A percentile compares a stretch with the other conserved stretches of the same genome.
Evolutionary conservation across 441 rosid species (phyloP).

Genomic region (Populus trichocarpa): DNA sequence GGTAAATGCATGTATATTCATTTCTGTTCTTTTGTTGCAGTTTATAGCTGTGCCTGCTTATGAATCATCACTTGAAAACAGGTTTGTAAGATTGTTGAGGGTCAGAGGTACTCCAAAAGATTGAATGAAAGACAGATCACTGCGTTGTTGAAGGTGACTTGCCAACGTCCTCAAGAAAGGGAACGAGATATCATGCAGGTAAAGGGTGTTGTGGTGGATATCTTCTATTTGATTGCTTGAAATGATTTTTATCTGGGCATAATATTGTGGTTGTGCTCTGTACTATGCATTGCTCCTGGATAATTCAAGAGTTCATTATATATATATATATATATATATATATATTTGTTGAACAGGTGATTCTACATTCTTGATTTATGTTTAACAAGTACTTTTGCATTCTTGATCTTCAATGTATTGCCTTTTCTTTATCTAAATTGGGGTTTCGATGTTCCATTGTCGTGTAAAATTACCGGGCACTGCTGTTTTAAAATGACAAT

Average conservation of each 20-base stretch:
- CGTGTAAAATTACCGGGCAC: not conserved
- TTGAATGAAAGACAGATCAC: slow-evolving; percentile 89
- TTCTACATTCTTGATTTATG: not conserved
- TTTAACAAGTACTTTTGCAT: not conserved
- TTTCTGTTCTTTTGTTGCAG: not conserved
- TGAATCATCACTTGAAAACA: slow-evolving; percentile 20
- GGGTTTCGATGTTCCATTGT: not conserved
- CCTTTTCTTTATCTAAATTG: not conserved
- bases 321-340: rapidly evolving
- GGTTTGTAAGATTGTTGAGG: slow-evolving; percentile 97
- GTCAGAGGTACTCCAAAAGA: slow-evolving; percentile 88
- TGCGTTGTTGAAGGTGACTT: slow-evolving; percentile 81
- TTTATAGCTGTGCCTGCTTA: slow-evolving; percentile 3
- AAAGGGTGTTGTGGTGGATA: not conserved
- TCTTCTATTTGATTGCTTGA: not conserved
- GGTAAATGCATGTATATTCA: slow-evolving; percentile 14
- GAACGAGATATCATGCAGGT: slow-evolving; percentile 80
- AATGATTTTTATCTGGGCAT: not conserved
- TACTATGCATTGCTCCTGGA: not conserved
- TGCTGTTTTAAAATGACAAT: not conserved
- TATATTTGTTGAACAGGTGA: no score
- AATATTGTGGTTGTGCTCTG: not conserved
- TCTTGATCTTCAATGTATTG: not conserved
- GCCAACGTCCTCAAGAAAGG: slow-evolving; percentile 82
- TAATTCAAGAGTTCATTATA: not conserved